Evolutionary conservation across 176 grass and related monocot species (phyloP).

Genomic region (Carex cristatella): DNA sequence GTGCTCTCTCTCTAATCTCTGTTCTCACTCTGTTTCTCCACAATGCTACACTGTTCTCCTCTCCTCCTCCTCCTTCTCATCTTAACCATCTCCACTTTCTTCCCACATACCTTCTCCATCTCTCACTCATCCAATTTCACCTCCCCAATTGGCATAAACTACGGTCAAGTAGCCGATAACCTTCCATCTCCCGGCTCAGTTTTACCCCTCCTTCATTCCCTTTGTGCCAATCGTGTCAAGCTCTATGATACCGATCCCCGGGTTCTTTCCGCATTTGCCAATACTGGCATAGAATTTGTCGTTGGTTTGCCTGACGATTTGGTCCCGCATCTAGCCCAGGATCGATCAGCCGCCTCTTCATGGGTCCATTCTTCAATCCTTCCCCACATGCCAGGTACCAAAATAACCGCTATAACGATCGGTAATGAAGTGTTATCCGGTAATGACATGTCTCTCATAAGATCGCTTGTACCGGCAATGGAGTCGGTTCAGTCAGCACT

Average conservation of each 20-base stretch:
- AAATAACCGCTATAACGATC: constrained; percentile 52
- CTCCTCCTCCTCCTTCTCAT: constrained; percentile 26
- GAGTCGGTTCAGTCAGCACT: constrained; percentile 52
- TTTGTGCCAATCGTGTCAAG: constrained; percentile 45
- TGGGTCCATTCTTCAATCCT: constrained; percentile 59
- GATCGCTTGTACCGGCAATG: constrained; percentile 68
- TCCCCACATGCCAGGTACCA: constrained; percentile 59
- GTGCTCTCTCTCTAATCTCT: background rate
- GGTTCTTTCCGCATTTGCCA: constrained; percentile 66
- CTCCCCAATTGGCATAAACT: constrained; percentile 54
- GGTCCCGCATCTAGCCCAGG: constrained; percentile 39
- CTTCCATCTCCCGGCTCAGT: constrained; percentile 50
- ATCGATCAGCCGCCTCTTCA: constrained; percentile 31
- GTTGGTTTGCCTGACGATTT: constrained; percentile 60
- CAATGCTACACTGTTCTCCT: constrained; percentile 11
- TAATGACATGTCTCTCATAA: constrained; percentile 43
- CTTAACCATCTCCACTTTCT: constrained; percentile 10
- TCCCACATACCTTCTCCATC: background rate
- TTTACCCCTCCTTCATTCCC: constrained; percentile 40
- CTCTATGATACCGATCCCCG: constrained; percentile 69
- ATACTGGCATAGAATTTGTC: constrained; percentile 57
- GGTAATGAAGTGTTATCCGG: constrained; percentile 88
- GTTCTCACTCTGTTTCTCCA: background rate
- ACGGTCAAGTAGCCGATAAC: constrained; percentile 81
- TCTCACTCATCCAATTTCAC: background rate